Percentiles rank a stretch among this genome's conserved stretches.
Evolutionary conservation across 2,329 filamentous ascomycete genomes (phyloP).

Genomic region (Aspergillus alliaceus): DNA sequence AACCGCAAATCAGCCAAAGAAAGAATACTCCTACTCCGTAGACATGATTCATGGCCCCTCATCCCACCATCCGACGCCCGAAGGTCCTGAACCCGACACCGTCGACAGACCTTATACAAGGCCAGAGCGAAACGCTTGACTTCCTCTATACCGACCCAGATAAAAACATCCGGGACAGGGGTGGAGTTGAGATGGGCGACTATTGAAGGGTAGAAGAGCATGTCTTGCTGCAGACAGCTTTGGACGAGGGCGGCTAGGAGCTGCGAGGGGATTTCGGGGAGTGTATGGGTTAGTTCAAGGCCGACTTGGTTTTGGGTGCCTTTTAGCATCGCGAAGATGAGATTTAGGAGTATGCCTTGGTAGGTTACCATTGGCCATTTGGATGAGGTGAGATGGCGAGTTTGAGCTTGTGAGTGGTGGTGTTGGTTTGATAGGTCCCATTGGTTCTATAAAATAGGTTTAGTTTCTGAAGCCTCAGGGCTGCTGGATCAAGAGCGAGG

Average conservation of each 20-base stretch:
- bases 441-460: neutral
- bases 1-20: conserved; percentile 19
- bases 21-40: no score
- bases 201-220: conserved; percentile 27
- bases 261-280: conserved; percentile 2
- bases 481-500: no score
- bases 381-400: neutral
- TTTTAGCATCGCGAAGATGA: conserved; percentile 24
- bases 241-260: conserved; percentile 19
- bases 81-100: neutral
- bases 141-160: conserved; percentile 25
- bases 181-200: conserved; percentile 12
- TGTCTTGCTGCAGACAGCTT: conserved; percentile 17
- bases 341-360: conserved; percentile 26
- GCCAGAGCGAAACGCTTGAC: conserved; percentile 24
- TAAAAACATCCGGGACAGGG: conserved; percentile 16
- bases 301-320: neutral
- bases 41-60: no score
- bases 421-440: neutral
- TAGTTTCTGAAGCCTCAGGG: no score
- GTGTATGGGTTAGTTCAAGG: conserved; percentile 1
- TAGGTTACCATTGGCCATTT: conserved; percentile 29
- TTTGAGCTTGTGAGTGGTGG: neutral
- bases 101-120: conserved; percentile 19
- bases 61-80: no score